Conservation (phyloP, 345 rosid genomes). For the Bruguiera gymnorhiza region DNA sequence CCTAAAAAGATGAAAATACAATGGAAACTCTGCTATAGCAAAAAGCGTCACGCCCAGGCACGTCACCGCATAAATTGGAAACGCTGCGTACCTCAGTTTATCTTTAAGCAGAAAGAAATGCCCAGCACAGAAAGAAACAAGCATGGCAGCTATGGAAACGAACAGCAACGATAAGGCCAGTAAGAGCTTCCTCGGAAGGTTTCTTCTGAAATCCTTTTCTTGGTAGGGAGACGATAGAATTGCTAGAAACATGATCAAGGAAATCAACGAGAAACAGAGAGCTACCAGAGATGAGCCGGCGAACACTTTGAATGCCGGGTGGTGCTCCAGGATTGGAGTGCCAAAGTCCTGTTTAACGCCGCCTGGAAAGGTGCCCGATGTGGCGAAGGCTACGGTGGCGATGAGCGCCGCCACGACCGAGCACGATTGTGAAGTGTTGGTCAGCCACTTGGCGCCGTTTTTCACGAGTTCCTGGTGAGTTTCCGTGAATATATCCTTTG, state of each 20-base stretch:
- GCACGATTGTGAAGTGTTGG: slow-evolving; percentile 46
- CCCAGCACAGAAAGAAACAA: slow-evolving; percentile 48
- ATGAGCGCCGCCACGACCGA: slow-evolving; percentile 56
- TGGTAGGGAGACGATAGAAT: slow-evolving; percentile 23
- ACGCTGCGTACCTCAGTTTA: slow-evolving; percentile 34
- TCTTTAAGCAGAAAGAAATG: slow-evolving; percentile 49
- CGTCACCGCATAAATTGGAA: slow-evolving; percentile 40
- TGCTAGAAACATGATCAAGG: slow-evolving; percentile 28
- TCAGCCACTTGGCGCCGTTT: slow-evolving; percentile 48
- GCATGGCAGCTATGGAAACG: slow-evolving; percentile 21
- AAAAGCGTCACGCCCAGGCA: slow-evolving; percentile 48
- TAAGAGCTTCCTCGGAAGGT: slow-evolving; percentile 18
- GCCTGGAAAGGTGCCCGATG: slow-evolving; percentile 38
- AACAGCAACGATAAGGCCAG: slow-evolving; percentile 19
- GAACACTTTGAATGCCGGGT: slow-evolving; percentile 18
- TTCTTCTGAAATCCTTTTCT: slow-evolving; percentile 14
- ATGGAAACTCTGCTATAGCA: slow-evolving; percentile 41
- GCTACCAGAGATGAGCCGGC: slow-evolving; percentile 27
- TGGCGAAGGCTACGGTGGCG: slow-evolving; percentile 52
- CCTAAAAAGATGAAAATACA: slow-evolving; percentile 43
- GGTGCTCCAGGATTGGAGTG: slow-evolving; percentile 8
- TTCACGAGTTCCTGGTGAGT: slow-evolving; percentile 35
- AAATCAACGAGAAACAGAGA: slow-evolving; percentile 24
- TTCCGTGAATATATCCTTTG: slow-evolving; percentile 33
- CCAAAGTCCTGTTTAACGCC: slow-evolving; percentile 4